Evolutionary conservation across 441 rosid species (phyloP), one percentile per base, ranked within the genome.

Genomic region (Dalechampia spathulata): DNA sequence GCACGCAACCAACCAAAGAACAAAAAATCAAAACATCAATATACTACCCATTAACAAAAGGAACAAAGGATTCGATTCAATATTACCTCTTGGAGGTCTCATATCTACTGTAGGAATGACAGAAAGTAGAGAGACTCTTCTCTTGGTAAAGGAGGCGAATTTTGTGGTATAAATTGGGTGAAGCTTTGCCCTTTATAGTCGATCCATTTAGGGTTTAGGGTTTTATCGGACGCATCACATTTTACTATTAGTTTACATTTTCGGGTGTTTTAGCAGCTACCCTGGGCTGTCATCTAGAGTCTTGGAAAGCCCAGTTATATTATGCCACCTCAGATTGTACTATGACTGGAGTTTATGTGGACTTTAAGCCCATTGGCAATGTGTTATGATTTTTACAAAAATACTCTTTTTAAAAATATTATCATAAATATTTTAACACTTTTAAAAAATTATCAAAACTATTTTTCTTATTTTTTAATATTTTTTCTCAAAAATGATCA

Each of bases 61-160:
- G 37, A 26, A 57, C 9, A n/a, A n/a, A n/a, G n/a, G n/a, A n/a
- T n/a, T n/a, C n/a, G n/a, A 22, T 13, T 13, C 2, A 19, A 8
- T 10, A 20, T 52, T 71, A 76, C 78, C 81, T 70, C 78, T 73
- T 21, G 81, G 78, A 20, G 81, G 70, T 49, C 65, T 57, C 81
- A 73, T 73, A 0, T 11, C 19, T 17, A 22, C 36, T 27, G 36
- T 11, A 2, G 14, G 27, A 15, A 22, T 7, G 5, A 46, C 13
- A 12, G 46, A 40, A 43, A 55, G 62, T n/a, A n/a, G n/a, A n/a
- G n/a, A n/a, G n/a, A n/a, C n/a, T n/a, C n/a, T n/a, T n/a, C n/a
- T n/a, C n/a, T n/a, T n/a, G n/a, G n/a, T n/a, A n/a, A n/a, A n/a
- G n/a, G n/a, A n/a, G n/a, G n/a, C n/a, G n/a, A n/a, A n/a, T n/a